These are phyloP conservation scores for Cladosporium austrohemisphaericum DNA, from an alignment of 2,329 filamentous ascomycete species.

Conservation along the genomic window DNA sequence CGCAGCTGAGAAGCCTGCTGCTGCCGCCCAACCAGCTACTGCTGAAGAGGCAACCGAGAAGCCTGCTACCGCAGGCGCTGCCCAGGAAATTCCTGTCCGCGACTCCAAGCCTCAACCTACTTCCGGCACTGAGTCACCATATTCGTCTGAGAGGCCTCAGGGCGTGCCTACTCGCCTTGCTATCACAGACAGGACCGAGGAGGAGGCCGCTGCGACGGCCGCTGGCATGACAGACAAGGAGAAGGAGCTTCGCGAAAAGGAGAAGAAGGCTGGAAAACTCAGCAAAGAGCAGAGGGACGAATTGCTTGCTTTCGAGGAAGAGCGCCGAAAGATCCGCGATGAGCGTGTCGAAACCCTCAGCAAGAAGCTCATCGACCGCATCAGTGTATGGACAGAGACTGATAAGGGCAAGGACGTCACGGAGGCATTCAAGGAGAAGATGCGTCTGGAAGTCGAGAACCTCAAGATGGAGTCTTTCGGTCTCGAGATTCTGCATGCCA, in stretches of 20 bases:
- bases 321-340: conserved; percentile 77
- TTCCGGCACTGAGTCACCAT: conserved; percentile 45
- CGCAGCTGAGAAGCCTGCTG: conserved; percentile 9
- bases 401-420: conserved; percentile 86
- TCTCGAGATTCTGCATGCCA: conserved; percentile 90
- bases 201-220: conserved; percentile 63
- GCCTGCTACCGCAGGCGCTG: conserved; percentile 15
- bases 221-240: conserved; percentile 67
- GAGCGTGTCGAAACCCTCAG: conserved; percentile 83
- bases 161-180: conserved; percentile 75
- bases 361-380: conserved; percentile 80
- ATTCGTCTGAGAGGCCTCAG: conserved; percentile 34
- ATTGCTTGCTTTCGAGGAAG: conserved; percentile 79
- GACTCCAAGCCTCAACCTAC: conserved; percentile 19
- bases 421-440: conserved; percentile 88
- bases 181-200: conserved; percentile 83
- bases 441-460: conserved; percentile 89
- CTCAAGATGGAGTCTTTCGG: conserved; percentile 99
- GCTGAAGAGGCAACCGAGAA: conserved; percentile 17
- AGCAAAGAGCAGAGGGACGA: conserved; percentile 92
- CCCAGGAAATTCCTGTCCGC: conserved; percentile 24
- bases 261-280: conserved; percentile 84
- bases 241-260: conserved; percentile 71
- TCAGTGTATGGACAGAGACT: conserved; percentile 95
- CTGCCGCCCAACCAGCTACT: not conserved